Base-by-base conservation (phyloP, 2,329 filamentous ascomycete species). In the Amphichorda felina region DNA sequence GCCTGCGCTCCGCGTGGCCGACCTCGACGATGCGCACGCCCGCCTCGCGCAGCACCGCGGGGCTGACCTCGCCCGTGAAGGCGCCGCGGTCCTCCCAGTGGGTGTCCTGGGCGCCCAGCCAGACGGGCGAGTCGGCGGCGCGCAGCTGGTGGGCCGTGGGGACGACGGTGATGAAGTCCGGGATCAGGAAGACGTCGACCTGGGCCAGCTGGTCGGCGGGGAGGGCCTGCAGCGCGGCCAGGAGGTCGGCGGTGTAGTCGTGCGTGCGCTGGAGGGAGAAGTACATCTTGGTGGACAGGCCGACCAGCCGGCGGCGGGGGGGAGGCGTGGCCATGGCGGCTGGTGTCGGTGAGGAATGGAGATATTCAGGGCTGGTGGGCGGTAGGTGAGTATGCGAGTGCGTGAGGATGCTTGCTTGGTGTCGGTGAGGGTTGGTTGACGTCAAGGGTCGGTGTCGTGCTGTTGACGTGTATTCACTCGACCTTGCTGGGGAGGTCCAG, bases 271-370 rank as follows among this genome's bases (percentile, higher is more conserved):
- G 57, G 8, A 79, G 69, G 41, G 78, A 73, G 59, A 88, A 88
- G 68, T 88, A 87, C 74, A 86, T 82, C 50, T 87, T 87, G 27
- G 81, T 74, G 32, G 76, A 82, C 43, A 85, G 76, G 54, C 82
- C 81, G 40, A 87, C 66, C 41, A 87, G 64, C 48, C 75, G 76
- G 49, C 73, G 72, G 32, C 36, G 33, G 17, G 15, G 26, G 18
- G 25, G 10, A 7, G 30, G 14, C 5, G 35, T 16, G n/a, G 35
- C 21, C 24, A 33, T 35, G 9, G 2, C 30, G 33, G 4, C 6
- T 31, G 14, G 21, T 24, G 10, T 24, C 21, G 21, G 21, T 24
- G 10, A 10, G 10, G 21, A 24, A 24, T 24, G 21, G 10, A 24
- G 21, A n/a, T n/a, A n/a, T n/a, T n/a, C n/a, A n/a, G n/a, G n/a